Conservation (phyloP, 2,329 filamentous ascomycete species). For the Xylariaceae sp. region DNA sequence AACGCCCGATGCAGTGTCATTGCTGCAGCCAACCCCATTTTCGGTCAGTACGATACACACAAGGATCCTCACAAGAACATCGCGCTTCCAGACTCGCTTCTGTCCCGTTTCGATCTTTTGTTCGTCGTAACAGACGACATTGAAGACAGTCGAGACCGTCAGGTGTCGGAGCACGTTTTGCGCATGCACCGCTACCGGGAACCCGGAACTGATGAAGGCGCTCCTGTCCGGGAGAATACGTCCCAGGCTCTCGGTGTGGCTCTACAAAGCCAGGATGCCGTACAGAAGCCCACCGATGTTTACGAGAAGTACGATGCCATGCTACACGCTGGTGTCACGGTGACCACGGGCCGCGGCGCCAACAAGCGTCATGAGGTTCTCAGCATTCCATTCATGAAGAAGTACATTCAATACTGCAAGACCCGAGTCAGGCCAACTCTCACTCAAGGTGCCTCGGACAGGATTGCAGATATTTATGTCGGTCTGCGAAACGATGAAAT, state of each 20-base stretch:
- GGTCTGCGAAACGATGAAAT: slow-evolving; percentile 93
- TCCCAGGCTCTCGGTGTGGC: slow-evolving; percentile 84
- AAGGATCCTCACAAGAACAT: slow-evolving; percentile 99
- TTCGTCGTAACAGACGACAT: slow-evolving; percentile 99
- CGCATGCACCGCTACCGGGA: slow-evolving; percentile 96
- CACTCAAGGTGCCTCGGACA: slow-evolving; percentile 85
- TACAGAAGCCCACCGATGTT: slow-evolving; percentile 75
- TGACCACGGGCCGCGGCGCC: slow-evolving; percentile 67
- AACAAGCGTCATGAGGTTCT: slow-evolving; percentile 79
- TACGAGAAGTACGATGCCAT: slow-evolving; percentile 96
- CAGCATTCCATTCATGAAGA: slow-evolving; percentile 97
- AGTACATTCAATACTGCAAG: slow-evolving; percentile 98
- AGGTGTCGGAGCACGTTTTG: slow-evolving; percentile 92
- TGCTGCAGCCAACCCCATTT: slow-evolving; percentile 94
- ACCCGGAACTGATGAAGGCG: slow-evolving; percentile 87
- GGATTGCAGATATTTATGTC: slow-evolving; percentile 87
- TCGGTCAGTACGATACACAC: slow-evolving; percentile 96
- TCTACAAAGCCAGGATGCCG: slow-evolving; percentile 67
- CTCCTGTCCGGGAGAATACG: slow-evolving; percentile 82
- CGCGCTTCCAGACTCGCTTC: slow-evolving; percentile 86
- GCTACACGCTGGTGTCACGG: slow-evolving; percentile 84
- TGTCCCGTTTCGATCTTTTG: slow-evolving; percentile 96
- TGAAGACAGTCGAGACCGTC: slow-evolving; percentile 83
- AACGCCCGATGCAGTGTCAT: slow-evolving; percentile 96
- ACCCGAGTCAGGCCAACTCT: slow-evolving; percentile 81